phyloP scores from a whole-genome alignment of 2,329 filamentous ascomycete genomes.

The Blastomyces percursus region DNA sequence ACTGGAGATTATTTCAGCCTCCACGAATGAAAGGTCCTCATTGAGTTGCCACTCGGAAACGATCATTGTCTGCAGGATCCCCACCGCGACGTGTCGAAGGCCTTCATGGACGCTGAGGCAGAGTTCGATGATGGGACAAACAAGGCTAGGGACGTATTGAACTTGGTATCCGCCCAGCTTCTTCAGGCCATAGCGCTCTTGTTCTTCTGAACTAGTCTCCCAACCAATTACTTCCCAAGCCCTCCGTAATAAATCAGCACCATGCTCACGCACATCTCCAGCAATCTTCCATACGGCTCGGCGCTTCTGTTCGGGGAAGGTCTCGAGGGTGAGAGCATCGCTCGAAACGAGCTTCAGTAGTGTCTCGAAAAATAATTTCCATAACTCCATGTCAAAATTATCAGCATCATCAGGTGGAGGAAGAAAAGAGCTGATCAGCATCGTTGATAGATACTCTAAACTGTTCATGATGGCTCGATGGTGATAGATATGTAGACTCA shows the following conservation, averaged over 20 bases:
- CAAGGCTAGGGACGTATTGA: constrained; percentile 87
- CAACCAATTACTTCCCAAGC: constrained; percentile 96
- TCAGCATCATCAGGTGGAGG: constrained; percentile 87
- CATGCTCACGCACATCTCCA: constrained; percentile 84
- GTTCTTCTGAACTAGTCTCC: constrained; percentile 77
- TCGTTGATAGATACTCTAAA: constrained; percentile 67
- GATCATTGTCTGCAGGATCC: constrained; percentile 95
- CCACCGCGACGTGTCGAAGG: constrained; percentile 75
- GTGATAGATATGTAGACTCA: constrained; percentile 87
- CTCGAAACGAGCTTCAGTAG: constrained; percentile 82
- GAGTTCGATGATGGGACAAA: constrained; percentile 82
- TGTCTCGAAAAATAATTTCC: constrained; percentile 86
- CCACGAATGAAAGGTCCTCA: constrained; percentile 79
- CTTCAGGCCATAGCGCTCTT: constrained; percentile 61
- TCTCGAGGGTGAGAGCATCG: constrained; percentile 79
- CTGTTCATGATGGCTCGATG: constrained; percentile 82
- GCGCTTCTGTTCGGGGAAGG: constrained; percentile 92
- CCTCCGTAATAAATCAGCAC: constrained; percentile 69
- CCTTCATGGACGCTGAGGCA: constrained; percentile 94
- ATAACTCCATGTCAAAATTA: constrained; percentile 81
- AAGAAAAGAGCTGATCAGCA: constrained; percentile 72
- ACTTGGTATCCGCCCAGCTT: constrained; percentile 96
- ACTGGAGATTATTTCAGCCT: constrained; percentile 94
- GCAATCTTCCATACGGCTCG: constrained; percentile 98
- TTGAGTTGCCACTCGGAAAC: constrained; percentile 96